Conservation (phyloP, 1,139 yeast species). For the Candida tunisiensis region DNA sequence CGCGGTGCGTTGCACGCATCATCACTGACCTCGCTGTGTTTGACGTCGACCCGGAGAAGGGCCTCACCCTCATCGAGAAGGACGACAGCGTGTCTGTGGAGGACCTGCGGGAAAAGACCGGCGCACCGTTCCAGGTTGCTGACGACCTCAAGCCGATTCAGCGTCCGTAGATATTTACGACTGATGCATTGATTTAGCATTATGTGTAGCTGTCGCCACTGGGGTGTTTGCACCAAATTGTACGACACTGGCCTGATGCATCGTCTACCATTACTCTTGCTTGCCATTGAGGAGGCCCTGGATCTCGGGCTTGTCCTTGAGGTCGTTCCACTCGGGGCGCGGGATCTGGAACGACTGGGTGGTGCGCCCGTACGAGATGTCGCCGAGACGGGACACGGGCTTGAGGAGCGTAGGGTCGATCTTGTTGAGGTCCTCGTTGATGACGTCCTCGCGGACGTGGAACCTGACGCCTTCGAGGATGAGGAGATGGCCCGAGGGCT, state of each 20-base stretch:
- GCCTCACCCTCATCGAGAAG: slow-evolving; percentile 26
- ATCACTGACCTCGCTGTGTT: slow-evolving; percentile 35
- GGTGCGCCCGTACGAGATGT: slow-evolving; percentile 31
- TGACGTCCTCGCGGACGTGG: slow-evolving; percentile 38
- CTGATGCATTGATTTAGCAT: no score
- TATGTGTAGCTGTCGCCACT: no score
- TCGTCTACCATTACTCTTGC: no score
- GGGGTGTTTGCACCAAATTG: no score
- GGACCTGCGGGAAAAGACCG: slow-evolving; percentile 25
- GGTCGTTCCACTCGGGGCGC: slow-evolving; percentile 24
- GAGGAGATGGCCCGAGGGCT: slow-evolving; percentile 24
- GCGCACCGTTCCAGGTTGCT: slow-evolving; percentile 24
- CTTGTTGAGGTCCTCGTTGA: slow-evolving; percentile 23
- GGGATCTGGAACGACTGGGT: slow-evolving; percentile 26
- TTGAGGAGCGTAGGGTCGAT: slow-evolving; percentile 32
- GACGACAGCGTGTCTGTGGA: slow-evolving; percentile 25
- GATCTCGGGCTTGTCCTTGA: slow-evolving; percentile 5
- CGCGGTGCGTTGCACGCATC: slow-evolving; percentile 27
- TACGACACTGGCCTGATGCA: no score
- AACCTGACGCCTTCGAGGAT: slow-evolving; percentile 40
- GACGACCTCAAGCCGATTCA: no score
- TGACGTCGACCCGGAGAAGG: slow-evolving; percentile 24
- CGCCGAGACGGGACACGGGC: slow-evolving; percentile 43
- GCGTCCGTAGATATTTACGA: no score
- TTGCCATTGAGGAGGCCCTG: slow-evolving; percentile 3